Percentiles rank a stretch among this genome's conserved stretches.
These are phyloP conservation scores for Helicostylum pulchrum DNA, from an alignment of 192 early-diverging fungal species.

Conservation along the genomic window DNA sequence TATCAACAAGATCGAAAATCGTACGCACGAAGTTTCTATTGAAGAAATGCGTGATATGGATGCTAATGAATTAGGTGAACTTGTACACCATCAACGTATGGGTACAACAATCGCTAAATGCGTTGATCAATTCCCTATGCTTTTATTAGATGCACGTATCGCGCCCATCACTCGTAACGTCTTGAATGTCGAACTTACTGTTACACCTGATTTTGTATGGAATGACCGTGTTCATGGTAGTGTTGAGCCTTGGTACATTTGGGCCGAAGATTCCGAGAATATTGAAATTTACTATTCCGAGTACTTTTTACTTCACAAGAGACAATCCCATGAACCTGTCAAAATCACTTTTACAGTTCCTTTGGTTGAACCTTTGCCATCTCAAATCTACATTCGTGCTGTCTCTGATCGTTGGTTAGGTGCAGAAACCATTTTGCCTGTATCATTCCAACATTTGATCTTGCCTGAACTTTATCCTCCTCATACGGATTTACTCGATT, in stretches of 20 bases:
- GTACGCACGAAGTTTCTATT: conserved; percentile 77
- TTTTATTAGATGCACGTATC: conserved; percentile 77
- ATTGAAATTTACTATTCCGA: conserved; percentile 91
- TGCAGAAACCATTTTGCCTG: conserved; percentile 76
- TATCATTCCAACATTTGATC: conserved; percentile 91
- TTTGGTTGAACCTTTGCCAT: conserved; percentile 84
- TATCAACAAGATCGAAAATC: conserved; percentile 82
- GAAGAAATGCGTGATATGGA: conserved; percentile 90
- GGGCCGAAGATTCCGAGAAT: conserved; percentile 90
- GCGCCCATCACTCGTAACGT: conserved; percentile 94
- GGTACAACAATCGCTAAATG: conserved; percentile 70
- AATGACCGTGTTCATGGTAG: conserved; percentile 89
- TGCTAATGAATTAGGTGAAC: conserved; percentile 77
- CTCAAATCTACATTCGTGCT: conserved; percentile 90
- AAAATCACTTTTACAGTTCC: conserved; percentile 87
- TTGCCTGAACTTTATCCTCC: conserved; percentile 82
- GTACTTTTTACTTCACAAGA: conserved; percentile 77
- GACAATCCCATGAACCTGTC: conserved; percentile 62
- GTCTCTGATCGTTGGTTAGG: conserved; percentile 96
- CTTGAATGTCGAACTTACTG: conserved; percentile 74
- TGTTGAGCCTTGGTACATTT: conserved; percentile 93
- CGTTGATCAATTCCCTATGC: conserved; percentile 81
- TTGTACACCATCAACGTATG: conserved; percentile 79
- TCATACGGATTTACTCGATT: conserved; percentile 88
- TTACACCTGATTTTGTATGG: conserved; percentile 90